These are phyloP conservation scores for Neostapfia colusana DNA, from an alignment of 176 grass and related monocot species.

Conservation along the genomic window DNA sequence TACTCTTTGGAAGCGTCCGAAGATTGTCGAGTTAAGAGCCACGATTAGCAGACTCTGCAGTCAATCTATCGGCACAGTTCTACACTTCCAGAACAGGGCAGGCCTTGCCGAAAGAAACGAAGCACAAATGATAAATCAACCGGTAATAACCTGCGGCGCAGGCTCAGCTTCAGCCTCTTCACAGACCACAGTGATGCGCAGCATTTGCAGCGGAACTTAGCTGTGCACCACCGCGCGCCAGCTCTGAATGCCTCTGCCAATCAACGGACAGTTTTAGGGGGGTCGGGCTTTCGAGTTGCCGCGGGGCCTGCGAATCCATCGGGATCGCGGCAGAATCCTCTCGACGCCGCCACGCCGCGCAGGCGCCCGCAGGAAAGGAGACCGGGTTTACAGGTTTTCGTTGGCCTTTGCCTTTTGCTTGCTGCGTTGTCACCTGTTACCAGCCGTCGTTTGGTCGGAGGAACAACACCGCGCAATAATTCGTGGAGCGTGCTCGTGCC, in stretches of 20 bases:
- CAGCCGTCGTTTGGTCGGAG: background rate
- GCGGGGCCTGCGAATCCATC: background rate
- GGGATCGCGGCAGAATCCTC: background rate
- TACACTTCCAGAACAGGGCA: no score
- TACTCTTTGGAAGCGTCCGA: no score
- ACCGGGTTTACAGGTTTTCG: background rate
- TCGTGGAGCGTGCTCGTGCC: no score
- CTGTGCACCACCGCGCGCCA: background rate
- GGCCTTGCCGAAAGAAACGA: no score
- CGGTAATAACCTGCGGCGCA: no score
- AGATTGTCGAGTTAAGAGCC: background rate
- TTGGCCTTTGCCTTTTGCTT: background rate
- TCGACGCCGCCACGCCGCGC: background rate
- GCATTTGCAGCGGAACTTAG: background rate
- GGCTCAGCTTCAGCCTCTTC: no score
- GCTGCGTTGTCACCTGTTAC: background rate
- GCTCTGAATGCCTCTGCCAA: background rate
- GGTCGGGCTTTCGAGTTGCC: background rate
- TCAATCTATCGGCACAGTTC: no score
- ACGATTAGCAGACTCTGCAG: background rate
- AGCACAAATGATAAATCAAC: no score
- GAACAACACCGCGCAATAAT: background rate
- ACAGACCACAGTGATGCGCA: background rate
- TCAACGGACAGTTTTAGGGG: background rate
- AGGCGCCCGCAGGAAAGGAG: background rate